Percentiles rank a stretch among this genome's conserved stretches.
Conservation (phyloP, 345 rosid genomes). For the Salix caprea region DNA sequence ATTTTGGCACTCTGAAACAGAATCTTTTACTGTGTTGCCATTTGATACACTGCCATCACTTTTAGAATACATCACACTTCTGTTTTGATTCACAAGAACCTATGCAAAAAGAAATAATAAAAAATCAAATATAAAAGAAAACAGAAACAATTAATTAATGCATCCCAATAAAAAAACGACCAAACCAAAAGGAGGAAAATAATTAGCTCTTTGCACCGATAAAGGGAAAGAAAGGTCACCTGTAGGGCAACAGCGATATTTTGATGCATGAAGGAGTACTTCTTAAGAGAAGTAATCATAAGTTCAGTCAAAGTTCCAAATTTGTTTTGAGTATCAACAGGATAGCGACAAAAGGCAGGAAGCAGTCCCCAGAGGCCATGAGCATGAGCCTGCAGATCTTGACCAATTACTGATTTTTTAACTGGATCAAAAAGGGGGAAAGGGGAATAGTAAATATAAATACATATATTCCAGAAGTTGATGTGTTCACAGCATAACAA, state of each 20-base stretch:
- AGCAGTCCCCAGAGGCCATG: constrained; percentile 65
- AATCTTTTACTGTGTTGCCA: constrained; percentile 24
- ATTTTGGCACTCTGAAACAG: constrained; percentile 30
- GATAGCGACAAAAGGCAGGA: constrained; percentile 77
- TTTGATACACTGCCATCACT: constrained; percentile 26
- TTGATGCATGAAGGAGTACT: constrained; percentile 64
- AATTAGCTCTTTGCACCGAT: not conserved
- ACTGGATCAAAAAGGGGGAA: constrained; percentile 41
- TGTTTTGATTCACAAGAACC: constrained; percentile 84
- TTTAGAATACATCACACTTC: constrained; percentile 31
- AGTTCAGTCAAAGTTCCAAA: constrained; percentile 58
- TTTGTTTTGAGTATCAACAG: constrained; percentile 50
- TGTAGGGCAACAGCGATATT: constrained; percentile 61
- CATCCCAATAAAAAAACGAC: too few relatives aligned
- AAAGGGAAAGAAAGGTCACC: constrained; percentile 33
- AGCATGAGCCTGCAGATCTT: constrained; percentile 63
- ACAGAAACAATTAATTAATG: not conserved
- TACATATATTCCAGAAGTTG: constrained; percentile 6
- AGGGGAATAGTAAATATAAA: not conserved
- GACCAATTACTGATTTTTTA: constrained; percentile 49
- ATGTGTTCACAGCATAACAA: not conserved
- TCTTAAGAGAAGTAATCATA: constrained; percentile 47
- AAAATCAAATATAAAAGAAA: not conserved
- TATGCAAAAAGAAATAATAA: constrained; percentile 10
- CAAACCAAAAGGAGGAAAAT: not conserved